phyloP scores from a whole-genome alignment of 108 stramenopile species.

The Nitzschia sp. region DNA sequence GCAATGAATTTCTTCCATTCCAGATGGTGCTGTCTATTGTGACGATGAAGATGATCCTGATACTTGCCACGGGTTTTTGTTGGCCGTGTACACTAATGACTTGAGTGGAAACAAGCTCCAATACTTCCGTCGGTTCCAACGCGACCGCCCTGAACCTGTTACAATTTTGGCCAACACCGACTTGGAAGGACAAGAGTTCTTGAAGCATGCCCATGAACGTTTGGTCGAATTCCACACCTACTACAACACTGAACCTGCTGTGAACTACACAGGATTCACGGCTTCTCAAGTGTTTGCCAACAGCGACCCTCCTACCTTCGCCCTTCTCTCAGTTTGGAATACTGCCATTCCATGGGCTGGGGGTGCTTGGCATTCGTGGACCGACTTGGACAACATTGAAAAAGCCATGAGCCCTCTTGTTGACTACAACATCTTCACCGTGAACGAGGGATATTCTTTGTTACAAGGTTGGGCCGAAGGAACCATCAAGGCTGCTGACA shows the following conservation, averaged over 20 bases:
- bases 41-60: constrained; percentile 18
- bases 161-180: constrained; percentile 26
- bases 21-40: constrained; percentile 22
- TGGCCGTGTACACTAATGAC: constrained; percentile 36
- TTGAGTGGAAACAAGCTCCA: constrained; percentile 30
- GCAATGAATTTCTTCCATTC: neutral
- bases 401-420: constrained; percentile 13
- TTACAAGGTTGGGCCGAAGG: constrained; percentile 43
- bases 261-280: constrained; percentile 21
- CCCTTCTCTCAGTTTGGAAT: constrained; percentile 31
- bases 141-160: constrained; percentile 36
- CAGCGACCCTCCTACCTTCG: constrained; percentile 20
- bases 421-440: constrained; percentile 10
- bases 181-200: constrained; percentile 23
- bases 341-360: constrained; percentile 26
- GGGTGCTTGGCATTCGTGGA: constrained; percentile 39
- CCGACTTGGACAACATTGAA: constrained; percentile 23
- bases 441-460: constrained; percentile 34
- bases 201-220: constrained; percentile 31
- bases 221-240: constrained; percentile 25
- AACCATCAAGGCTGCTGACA: constrained; percentile 23
- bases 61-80: constrained; percentile 33
- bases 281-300: constrained; percentile 4
- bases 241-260: constrained; percentile 9
- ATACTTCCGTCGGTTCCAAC: constrained; percentile 37